phyloP scores from a whole-genome alignment of 495 filamentous ascomycete genomes.

The Neurospora tetraspora region DNA sequence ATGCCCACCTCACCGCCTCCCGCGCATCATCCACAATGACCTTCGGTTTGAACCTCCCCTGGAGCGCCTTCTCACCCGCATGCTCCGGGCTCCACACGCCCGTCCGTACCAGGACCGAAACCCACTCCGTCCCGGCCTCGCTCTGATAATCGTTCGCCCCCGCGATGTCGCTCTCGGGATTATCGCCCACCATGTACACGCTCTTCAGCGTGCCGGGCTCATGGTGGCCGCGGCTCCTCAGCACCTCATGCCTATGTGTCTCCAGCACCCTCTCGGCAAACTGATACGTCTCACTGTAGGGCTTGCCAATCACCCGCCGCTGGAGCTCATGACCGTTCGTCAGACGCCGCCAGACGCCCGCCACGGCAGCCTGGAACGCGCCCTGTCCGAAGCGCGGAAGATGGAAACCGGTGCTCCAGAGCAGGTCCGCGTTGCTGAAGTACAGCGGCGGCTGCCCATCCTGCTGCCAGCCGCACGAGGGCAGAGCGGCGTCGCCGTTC shows the following conservation, averaged over 20 bases:
- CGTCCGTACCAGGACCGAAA: conserved; percentile 70
- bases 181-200: conserved; percentile 98
- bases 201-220: conserved; percentile 35
- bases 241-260: conserved; percentile 42
- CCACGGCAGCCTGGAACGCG: conserved; percentile 72
- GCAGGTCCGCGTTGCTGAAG: conserved; percentile 80
- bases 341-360: conserved; percentile 64
- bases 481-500: conserved; percentile 50
- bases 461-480: conserved; percentile 65
- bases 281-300: conserved; percentile 60
- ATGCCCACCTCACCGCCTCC: conserved; percentile 32
- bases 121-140: conserved; percentile 59
- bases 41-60: conserved; percentile 33
- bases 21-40: conserved; percentile 54
- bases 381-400: conserved; percentile 91
- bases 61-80: conserved; percentile 21
- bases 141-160: conserved; percentile 77
- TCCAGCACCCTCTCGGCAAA: conserved; percentile 71
- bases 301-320: conserved; percentile 75
- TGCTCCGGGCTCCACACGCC: conserved; percentile 59
- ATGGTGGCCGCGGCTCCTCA: conserved; percentile 21
- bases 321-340: conserved; percentile 55
- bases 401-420: conserved; percentile 75
- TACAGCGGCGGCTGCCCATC: conserved; percentile 73
- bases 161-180: conserved; percentile 81